Evolutionary conservation across 495 filamentous ascomycete genomes (phyloP).

Genomic region (Aspergillus sclerotioniger): DNA sequence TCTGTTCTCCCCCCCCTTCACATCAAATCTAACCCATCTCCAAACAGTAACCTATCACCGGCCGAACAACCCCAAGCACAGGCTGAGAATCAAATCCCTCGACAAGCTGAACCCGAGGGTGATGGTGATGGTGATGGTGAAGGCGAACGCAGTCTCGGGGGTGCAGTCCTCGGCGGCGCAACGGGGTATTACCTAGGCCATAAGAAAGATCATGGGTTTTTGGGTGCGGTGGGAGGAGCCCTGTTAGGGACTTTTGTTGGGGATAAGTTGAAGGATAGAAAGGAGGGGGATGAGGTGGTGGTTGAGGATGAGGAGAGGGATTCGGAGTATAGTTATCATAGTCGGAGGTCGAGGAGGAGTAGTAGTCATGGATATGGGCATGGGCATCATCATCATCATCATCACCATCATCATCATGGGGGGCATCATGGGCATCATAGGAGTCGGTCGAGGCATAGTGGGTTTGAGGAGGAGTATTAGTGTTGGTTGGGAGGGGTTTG

Average conservation of each 20-base stretch:
- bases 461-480: background rate
- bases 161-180: slow-evolving; percentile 44
- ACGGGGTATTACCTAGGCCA: slow-evolving; percentile 48
- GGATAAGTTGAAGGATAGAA: slow-evolving; percentile 37
- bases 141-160: slow-evolving; percentile 39
- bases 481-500: background rate
- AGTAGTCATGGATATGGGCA: slow-evolving; percentile 15
- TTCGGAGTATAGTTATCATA: slow-evolving; percentile 15
- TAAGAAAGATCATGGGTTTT: slow-evolving; percentile 45
- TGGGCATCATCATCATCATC: slow-evolving; percentile 21
- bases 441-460: slow-evolving; percentile 26
- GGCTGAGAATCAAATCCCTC: slow-evolving; percentile 12
- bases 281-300: background rate
- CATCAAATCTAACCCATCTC: background rate
- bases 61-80: background rate
- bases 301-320: background rate
- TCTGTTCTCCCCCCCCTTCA: slow-evolving; percentile 1
- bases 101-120: slow-evolving; percentile 15
- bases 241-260: slow-evolving; percentile 46
- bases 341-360: slow-evolving; percentile 14
- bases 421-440: slow-evolving; percentile 26
- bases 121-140: too few relatives aligned
- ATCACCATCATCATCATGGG: slow-evolving; percentile 13
- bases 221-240: slow-evolving; percentile 50
- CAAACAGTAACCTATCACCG: background rate